A percentile compares a stretch with the other conserved stretches of the same genome.
Conservation (phyloP, 1,284 basidiomycete species). For the Cutaneotrichosporon mucoides region DNA sequence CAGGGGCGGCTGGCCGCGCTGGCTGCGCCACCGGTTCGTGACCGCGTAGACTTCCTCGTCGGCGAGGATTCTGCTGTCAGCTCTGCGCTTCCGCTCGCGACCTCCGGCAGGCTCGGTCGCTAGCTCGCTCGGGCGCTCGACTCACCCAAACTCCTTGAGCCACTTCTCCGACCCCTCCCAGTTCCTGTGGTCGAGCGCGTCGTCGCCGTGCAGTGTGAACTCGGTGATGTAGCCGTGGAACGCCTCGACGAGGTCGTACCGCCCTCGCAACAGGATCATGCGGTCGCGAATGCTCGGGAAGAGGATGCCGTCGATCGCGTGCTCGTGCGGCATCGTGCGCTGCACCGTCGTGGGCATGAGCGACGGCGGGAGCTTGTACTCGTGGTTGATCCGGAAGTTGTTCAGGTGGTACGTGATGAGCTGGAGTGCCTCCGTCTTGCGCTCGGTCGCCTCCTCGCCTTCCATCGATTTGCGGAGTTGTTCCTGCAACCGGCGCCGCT, state of each 20-base stretch:
- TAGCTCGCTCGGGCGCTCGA: conserved; percentile 16
- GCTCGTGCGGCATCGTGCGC: conserved; percentile 80
- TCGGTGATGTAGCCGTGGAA: conserved; percentile 47
- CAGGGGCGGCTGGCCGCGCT: conserved; percentile 29
- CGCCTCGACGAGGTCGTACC: conserved; percentile 39
- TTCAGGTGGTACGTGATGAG: conserved; percentile 72
- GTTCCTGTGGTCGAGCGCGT: conserved; percentile 76
- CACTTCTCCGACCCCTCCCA: conserved; percentile 84
- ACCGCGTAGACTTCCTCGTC: conserved; percentile 44
- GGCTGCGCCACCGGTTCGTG: conserved; percentile 40
- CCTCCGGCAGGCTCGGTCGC: too few species aligned
- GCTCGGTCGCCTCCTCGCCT: conserved; percentile 25
- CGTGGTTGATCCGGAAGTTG: conserved; percentile 58
- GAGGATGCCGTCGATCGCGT: conserved; percentile 79
- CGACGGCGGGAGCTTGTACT: conserved; percentile 81
- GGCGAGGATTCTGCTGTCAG: conserved; percentile 32
- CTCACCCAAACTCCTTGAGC: conserved; percentile 72
- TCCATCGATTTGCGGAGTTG: conserved; percentile 29
- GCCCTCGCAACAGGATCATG: conserved; percentile 72
- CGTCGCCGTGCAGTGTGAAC: conserved; percentile 82
- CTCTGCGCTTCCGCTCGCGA: too few species aligned
- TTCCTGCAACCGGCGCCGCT: conserved; percentile 29
- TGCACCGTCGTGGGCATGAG: conserved; percentile 79
- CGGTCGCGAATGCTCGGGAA: conserved; percentile 82
- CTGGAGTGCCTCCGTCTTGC: conserved; percentile 40